phyloP scores from a whole-genome alignment of 345 rosid species.

The Gossypium longicalyx region DNA sequence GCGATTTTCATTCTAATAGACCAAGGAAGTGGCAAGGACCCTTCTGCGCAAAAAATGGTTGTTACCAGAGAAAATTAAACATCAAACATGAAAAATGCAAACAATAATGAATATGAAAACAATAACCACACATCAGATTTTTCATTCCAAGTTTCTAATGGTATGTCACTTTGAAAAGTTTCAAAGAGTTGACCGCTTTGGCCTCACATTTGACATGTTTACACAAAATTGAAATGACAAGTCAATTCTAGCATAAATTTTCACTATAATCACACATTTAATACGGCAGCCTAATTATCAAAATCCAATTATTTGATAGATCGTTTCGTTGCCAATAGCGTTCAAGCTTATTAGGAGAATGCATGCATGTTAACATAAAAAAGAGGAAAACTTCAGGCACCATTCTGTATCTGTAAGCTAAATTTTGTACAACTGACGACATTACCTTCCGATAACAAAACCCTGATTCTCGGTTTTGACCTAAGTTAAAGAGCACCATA shows the following conservation, averaged over 20 bases:
- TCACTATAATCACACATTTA: neutral
- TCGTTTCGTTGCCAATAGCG: neutral
- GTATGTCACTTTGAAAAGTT: too few species aligned
- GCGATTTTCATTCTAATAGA: conserved; percentile 79
- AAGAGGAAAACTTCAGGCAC: too few species aligned
- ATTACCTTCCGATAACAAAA: too few species aligned
- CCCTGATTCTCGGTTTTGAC: too few species aligned
- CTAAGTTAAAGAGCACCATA: neutral
- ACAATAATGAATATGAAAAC: neutral
- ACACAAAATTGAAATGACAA: neutral
- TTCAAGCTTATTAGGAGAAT: neutral
- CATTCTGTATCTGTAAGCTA: too few species aligned
- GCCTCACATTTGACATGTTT: neutral
- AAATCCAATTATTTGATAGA: neutral
- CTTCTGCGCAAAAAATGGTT: conserved; percentile 42
- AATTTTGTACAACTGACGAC: too few species aligned
- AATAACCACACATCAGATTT: neutral
- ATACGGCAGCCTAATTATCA: too few species aligned
- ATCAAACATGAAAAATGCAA: conserved; percentile 14
- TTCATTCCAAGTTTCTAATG: too few species aligned
- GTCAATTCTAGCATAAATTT: too few species aligned
- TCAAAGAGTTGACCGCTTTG: too few species aligned
- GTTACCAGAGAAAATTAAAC: conserved; percentile 31
- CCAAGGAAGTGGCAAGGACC: conserved; percentile 89
- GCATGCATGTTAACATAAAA: too few species aligned